Base-by-base conservation (phyloP, 208 protist genomes). In the Naegleria lovaniensis region DNA sequence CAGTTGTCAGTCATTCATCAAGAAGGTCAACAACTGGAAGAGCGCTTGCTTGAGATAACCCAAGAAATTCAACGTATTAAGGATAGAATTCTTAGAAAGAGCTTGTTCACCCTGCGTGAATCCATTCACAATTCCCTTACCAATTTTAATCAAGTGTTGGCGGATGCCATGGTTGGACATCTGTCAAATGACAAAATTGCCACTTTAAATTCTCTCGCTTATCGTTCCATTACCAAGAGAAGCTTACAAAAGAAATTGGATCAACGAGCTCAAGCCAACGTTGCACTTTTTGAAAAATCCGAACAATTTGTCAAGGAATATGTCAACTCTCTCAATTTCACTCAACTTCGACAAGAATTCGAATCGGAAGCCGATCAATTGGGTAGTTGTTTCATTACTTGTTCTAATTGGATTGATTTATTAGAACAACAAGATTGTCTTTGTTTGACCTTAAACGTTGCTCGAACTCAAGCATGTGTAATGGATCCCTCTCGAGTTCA, bases 131-230 rank as follows among this genome's bases (percentile, higher is more conserved):
- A 67, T 67, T 67, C 55, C 3, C 22, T 67, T 2, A 29, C 6
- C 2, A 67, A 67, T 67, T 67, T 67, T 13, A 38, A 79, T n/a
- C 19, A 79, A 13, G 67, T 36, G 19, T 79, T 38, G 7, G n/a
- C 16, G 0, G 36, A 85, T 15, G 7, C 29, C 40, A 39, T 85
- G 36, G 11, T 41, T 22, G 15, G 13, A 39, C 1, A 9, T 39
- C 33, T 85, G 19, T 85, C 79, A n/a, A 85, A 85, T 85, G 79
- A 85, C 19, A 41, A 85, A 9, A 22, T 85, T 39, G 79, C 79
- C 11, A 85, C n/a, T 25, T 25, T 85, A 5, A 85, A 41, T 41
- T 85, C 79, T 39, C 16, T 39, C 6, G 29, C 38, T 41, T 85
- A 85, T 25, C 7, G 33, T 15, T 19, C 29, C 22, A 85, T 85